A percentile compares a stretch with the other conserved stretches of the same genome.
These are phyloP conservation scores for Penstemon davidsonii DNA, from an alignment of 257 asterid species.

Conservation along the genomic window DNA sequence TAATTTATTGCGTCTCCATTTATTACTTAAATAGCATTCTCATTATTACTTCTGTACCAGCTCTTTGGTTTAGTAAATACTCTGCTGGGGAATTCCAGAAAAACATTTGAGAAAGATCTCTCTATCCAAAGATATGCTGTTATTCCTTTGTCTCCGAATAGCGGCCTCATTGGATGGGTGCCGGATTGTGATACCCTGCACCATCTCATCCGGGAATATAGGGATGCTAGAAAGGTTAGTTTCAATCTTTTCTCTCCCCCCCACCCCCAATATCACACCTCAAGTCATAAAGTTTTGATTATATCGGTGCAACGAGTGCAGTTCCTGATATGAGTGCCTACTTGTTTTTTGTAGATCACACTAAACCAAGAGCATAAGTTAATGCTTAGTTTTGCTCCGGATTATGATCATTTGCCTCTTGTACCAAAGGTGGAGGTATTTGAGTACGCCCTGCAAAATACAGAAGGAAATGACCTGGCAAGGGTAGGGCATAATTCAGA, in stretches of 20 bases:
- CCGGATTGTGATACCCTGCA: constrained; percentile 97
- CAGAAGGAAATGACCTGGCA: constrained; percentile 95
- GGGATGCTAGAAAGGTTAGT: constrained; percentile 94
- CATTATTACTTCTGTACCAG: constrained; percentile 46
- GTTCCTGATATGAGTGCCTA: constrained; percentile 31
- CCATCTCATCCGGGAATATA: constrained; percentile 91
- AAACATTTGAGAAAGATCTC: constrained; percentile 92
- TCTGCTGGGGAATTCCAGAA: constrained; percentile 84
- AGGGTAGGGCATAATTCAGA: constrained; percentile 55
- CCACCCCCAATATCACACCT: not conserved
- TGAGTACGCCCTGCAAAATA: constrained; percentile 87
- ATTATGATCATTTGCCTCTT: constrained; percentile 93
- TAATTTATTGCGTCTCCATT: not conserved
- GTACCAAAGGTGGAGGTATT: constrained; percentile 96
- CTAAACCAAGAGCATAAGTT: constrained; percentile 96
- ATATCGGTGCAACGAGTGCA: constrained; percentile 12
- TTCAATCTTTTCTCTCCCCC: not conserved
- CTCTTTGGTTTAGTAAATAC: constrained; percentile 96
- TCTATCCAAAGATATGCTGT: constrained; percentile 91
- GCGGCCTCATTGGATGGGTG: constrained; percentile 98
- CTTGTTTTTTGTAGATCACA: constrained; percentile 59
- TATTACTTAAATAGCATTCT: constrained; percentile 25
- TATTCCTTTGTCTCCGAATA: constrained; percentile 95
- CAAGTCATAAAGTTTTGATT: constrained; percentile 6
- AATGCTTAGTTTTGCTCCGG: constrained; percentile 97